These are phyloP conservation scores for Apostasia ramifera DNA, from an alignment of 106 monocot genomes.

Conservation along the genomic window DNA sequence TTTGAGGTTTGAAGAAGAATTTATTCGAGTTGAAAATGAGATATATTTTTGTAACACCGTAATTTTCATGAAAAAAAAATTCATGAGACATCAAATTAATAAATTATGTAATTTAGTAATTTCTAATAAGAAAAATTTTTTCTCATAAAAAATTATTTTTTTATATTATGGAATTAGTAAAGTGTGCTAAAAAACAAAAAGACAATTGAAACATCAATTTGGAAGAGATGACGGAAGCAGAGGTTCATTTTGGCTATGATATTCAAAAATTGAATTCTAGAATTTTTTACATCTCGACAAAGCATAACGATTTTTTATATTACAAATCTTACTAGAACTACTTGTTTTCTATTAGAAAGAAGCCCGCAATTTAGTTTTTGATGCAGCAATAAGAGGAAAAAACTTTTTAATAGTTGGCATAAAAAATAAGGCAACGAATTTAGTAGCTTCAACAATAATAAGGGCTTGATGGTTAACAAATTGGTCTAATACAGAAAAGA, in stretches of 20 bases:
- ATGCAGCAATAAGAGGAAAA: neutral
- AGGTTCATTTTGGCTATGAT: neutral
- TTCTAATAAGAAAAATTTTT: no score
- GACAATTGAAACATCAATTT: neutral
- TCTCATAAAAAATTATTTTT: no score
- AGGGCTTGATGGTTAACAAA: no score
- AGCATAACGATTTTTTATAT: neutral
- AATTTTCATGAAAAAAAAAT: no score
- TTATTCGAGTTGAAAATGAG: no score
- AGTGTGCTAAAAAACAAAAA: neutral
- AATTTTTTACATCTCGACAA: conserved; percentile 2
- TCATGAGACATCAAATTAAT: no score
- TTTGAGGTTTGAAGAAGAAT: no score
- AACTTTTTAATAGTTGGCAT: neutral
- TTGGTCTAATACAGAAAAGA: no score
- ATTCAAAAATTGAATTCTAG: neutral
- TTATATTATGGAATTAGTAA: neutral
- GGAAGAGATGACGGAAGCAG: conserved; percentile 3
- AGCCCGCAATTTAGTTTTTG: conserved; percentile 3
- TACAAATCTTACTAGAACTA: conserved; percentile 4
- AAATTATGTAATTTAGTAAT: no score
- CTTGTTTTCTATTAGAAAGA: neutral
- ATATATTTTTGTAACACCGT: no score
- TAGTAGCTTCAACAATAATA: neutral
- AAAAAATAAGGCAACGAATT: neutral